A percentile compares a stretch with the other conserved stretches of the same genome.
phyloP scores from a whole-genome alignment of 805 yeast genomes.

The Lachancea kluyveri region DNA sequence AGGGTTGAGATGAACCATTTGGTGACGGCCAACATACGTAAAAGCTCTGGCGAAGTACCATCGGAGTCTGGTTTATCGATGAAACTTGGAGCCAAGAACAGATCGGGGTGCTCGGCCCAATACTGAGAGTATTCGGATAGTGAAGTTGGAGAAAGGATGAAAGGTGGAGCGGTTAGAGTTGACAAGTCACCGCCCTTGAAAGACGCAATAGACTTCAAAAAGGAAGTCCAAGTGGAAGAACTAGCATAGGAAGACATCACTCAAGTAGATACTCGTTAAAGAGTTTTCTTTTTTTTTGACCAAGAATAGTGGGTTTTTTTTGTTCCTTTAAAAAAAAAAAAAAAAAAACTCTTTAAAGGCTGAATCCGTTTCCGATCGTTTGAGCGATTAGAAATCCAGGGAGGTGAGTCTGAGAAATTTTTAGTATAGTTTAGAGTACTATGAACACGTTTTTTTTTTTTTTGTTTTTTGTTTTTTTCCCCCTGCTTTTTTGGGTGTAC shows the following conservation, averaged over 20 bases:
- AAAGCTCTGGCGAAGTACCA: conserved; percentile 40
- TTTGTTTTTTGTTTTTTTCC: too few species aligned
- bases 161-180: conserved; percentile 94
- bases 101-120: conserved; percentile 91
- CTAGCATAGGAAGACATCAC: conserved; percentile 33
- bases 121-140: conserved; percentile 87
- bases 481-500: too few species aligned
- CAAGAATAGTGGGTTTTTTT: too few species aligned
- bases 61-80: conserved; percentile 32
- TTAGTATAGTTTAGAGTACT: too few species aligned
- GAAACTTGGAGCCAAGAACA: conserved; percentile 66
- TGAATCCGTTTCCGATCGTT: too few species aligned
- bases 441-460: too few species aligned
- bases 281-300: too few species aligned
- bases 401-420: too few species aligned
- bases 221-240: conserved; percentile 79
- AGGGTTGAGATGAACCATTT: conserved; percentile 89
- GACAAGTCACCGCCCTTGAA: conserved; percentile 94
- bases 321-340: too few species aligned
- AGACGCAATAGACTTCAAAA: conserved; percentile 82
- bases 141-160: conserved; percentile 86
- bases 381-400: too few species aligned
- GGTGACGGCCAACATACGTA: conserved; percentile 70
- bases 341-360: too few species aligned
- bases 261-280: too few species aligned